phyloP scores from a whole-genome alignment of 2,329 filamentous ascomycete species.

The Coniochaeta pulveracea region DNA sequence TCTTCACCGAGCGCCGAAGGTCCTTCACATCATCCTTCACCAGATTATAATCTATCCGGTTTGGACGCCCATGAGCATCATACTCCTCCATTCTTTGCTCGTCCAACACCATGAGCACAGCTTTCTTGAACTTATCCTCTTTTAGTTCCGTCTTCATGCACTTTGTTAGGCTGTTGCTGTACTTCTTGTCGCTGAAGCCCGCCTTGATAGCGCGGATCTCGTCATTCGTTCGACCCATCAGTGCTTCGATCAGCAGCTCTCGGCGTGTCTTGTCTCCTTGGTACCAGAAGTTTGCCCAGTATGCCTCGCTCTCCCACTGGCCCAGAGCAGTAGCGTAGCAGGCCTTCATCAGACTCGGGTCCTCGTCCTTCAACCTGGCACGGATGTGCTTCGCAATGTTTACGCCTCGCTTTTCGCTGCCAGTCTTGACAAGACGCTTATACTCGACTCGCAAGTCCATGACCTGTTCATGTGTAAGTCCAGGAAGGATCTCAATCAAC shows the following conservation, averaged over 20 bases:
- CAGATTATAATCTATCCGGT: constrained; percentile 46
- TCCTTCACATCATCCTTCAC: constrained; percentile 63
- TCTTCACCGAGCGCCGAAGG: constrained; percentile 55
- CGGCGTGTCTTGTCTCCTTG: constrained; percentile 74
- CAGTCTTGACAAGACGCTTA: constrained; percentile 78
- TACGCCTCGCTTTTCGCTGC: constrained; percentile 60
- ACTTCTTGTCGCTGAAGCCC: constrained; percentile 84
- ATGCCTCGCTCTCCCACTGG: constrained; percentile 83
- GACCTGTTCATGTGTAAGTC: constrained; percentile 77
- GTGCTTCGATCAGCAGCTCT: constrained; percentile 82
- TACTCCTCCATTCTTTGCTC: constrained; percentile 74
- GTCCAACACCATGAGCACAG: constrained; percentile 73
- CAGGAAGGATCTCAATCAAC: constrained; percentile 74
- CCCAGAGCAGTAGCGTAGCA: constrained; percentile 86
- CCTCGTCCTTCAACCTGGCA: constrained; percentile 59
- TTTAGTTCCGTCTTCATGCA: constrained; percentile 92
- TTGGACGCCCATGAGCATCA: constrained; percentile 48
- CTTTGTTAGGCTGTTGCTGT: constrained; percentile 64
- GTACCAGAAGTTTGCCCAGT: constrained; percentile 98
- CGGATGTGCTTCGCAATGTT: constrained; percentile 83
- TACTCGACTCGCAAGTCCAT: constrained; percentile 80
- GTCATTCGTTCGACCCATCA: constrained; percentile 84
- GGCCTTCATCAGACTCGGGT: constrained; percentile 74
- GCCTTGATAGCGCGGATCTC: constrained; percentile 83
- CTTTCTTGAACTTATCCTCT: constrained; percentile 91